Evolutionary conservation across 768 basidiomycete species (phyloP).

Genomic region (Kwoniella mangroviensis): DNA sequence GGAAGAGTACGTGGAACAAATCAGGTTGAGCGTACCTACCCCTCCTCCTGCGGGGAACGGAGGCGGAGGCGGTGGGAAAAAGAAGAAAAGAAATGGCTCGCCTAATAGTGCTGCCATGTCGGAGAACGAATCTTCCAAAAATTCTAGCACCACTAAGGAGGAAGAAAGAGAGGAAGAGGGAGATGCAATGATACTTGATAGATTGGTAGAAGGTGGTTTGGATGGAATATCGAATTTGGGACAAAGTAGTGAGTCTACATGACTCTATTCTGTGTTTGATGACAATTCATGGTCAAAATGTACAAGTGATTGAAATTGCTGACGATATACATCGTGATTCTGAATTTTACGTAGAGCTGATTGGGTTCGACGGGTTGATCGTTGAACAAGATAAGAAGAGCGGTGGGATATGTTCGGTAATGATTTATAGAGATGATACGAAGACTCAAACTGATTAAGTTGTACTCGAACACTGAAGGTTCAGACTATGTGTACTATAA

Average conservation of each 20-base stretch:
- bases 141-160: not conserved
- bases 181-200: conserved; percentile 56
- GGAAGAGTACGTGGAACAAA: conserved; percentile 17
- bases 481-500: not conserved
- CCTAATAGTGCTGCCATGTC: conserved; percentile 5
- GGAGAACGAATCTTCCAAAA: conserved; percentile 8
- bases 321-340: too few species aligned
- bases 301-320: too few species aligned
- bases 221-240: conserved; percentile 46
- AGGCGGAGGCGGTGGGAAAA: conserved; percentile 64
- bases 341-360: conserved; percentile 21
- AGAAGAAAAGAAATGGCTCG: conserved; percentile 34
- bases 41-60: conserved; percentile 50
- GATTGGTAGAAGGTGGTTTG: conserved; percentile 49
- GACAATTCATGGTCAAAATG: too few species aligned
- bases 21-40: conserved; percentile 22
- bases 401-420: conserved; percentile 47
- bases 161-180: conserved; percentile 4
- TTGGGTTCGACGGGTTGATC: conserved; percentile 46
- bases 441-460: not conserved
- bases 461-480: not conserved
- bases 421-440: conserved; percentile 30
- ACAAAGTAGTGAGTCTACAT: conserved; percentile 39
- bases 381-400: conserved; percentile 47
- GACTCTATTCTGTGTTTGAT: too few species aligned